A percentile compares a stretch with the other conserved stretches of the same genome.
Evolutionary conservation across 768 basidiomycete species (phyloP).

Genomic region (Phylloporus sp.): DNA sequence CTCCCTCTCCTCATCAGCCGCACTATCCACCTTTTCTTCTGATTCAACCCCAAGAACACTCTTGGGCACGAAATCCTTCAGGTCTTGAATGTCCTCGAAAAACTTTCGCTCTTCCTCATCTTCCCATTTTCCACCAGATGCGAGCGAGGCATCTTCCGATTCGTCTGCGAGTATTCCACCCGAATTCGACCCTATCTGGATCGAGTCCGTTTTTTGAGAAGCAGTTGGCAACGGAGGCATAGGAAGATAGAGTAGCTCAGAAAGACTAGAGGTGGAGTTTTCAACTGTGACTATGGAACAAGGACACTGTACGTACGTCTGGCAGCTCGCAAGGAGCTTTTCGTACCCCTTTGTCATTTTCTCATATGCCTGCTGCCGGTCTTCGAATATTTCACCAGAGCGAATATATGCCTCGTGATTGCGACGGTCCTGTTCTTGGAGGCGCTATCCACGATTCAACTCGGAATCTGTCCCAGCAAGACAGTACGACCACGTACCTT

Average conservation of each 20-base stretch:
- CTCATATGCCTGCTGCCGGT: conserved; percentile 97
- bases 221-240: conserved; percentile 82
- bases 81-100: conserved; percentile 88
- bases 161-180: conserved; percentile 47
- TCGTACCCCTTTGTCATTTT: conserved; percentile 97
- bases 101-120: conserved; percentile 95
- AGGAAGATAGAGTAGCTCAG: conserved; percentile 82
- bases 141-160: conserved; percentile 48
- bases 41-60: conserved; percentile 73
- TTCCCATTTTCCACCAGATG: conserved; percentile 87
- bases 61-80: conserved; percentile 88
- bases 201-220: conserved; percentile 78
- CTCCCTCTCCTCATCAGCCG: conserved; percentile 41
- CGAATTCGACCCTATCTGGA: conserved; percentile 59
- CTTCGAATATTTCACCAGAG: conserved; percentile 98
- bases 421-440: conserved; percentile 94
- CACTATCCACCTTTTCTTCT: conserved; percentile 39
- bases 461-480: neutral
- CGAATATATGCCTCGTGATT: conserved; percentile 99
- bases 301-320: conserved; percentile 57
- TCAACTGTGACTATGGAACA: neutral
- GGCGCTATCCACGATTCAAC: conserved; percentile 47
- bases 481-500: conserved; percentile 49
- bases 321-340: conserved; percentile 82
- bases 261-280: conserved; percentile 54